Percentiles rank a stretch among this genome's conserved stretches.
Evolutionary conservation across 192 early-diverging fungal genomes (phyloP).

Genomic region (Pilobolus umbonatus): DNA sequence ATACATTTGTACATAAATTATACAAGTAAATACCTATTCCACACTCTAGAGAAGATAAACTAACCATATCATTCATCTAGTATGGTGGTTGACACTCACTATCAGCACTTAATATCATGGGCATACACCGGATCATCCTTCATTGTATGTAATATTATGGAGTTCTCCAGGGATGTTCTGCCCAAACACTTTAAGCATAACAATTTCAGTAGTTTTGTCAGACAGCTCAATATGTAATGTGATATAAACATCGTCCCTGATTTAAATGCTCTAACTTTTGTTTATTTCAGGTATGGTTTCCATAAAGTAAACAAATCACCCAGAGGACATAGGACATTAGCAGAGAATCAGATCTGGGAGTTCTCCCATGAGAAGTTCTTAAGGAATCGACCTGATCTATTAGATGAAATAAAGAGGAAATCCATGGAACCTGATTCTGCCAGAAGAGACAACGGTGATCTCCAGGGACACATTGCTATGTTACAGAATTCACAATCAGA

Average conservation of each 20-base stretch:
- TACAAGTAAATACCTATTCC: conserved; percentile 24
- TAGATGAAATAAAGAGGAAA: conserved; percentile 91
- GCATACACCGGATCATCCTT: conserved; percentile 85
- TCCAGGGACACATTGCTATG: conserved; percentile 71
- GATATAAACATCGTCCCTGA: background rate
- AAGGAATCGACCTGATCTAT: conserved; percentile 67
- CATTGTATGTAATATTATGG: conserved; percentile 86
- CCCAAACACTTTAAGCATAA: conserved; percentile 94
- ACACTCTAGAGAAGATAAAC: background rate
- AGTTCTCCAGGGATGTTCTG: conserved; percentile 84
- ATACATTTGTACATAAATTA: conserved; percentile 31
- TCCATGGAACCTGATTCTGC: conserved; percentile 78
- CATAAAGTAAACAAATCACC: conserved; percentile 92
- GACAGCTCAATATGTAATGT: conserved; percentile 77
- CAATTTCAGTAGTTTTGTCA: conserved; percentile 87
- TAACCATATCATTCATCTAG: conserved; percentile 15
- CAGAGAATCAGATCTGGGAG: conserved; percentile 91
- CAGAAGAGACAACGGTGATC: conserved; percentile 69
- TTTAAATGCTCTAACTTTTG: conserved; percentile 2
- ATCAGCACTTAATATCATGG: conserved; percentile 88
- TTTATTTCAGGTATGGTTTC: conserved; percentile 65
- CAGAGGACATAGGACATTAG: conserved; percentile 73
- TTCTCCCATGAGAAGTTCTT: conserved; percentile 82
- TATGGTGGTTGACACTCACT: conserved; percentile 83
- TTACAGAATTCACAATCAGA: conserved; percentile 73